Evolutionary conservation across 108 stramenopile species (phyloP), one percentile per base, ranked within the genome.

Genomic region (Craspedostauros australis): DNA sequence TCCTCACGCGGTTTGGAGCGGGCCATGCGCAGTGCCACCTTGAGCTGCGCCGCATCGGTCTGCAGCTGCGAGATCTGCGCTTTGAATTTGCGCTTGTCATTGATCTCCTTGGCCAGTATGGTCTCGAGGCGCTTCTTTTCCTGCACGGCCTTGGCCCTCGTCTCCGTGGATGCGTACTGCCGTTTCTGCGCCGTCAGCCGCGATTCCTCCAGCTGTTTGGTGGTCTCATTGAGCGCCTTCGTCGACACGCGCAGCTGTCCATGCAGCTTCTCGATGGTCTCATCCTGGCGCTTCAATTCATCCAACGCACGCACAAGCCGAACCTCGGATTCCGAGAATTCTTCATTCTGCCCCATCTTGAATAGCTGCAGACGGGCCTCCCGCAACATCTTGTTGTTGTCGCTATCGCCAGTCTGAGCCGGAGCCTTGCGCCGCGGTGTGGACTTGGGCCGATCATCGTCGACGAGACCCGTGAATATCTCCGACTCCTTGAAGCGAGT

Each of bases 271-370:
- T 64, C 47, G 39, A 64, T 54, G 3, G 23, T 29, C 8, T 41
- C 24, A 26, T 64, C 45, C 30, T 64, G 62, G 16, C 53, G 62
- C 14, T 64, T 41, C 33, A 64, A 37, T 19, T 64, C 62, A 27
- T 54, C 36, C 29, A 64, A 25, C n/a, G 62, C 62, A 21, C 53
- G 14, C 4, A 45, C n/a, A 4, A 64, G 45, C 4, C 43, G 7
- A 11, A 20, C n/a, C 28, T 64, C 62, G 4, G 62, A 20, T 15
- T 44, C 15, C 27, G 42, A 1, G 58, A 27, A 16, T 19, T 6
- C 15, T 31, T 30, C 9, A 11, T 60, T 47, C 21, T 47, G 46
- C 18, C 46, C 46, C 58, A 45, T 21, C 1, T 27, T 46, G 28
- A 60, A 47, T 18, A 60, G 46, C 49, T 60, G 47, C 46, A 60